Conservation (phyloP, 2,329 filamentous ascomycete genomes). For the Xylariales sp. region DNA sequence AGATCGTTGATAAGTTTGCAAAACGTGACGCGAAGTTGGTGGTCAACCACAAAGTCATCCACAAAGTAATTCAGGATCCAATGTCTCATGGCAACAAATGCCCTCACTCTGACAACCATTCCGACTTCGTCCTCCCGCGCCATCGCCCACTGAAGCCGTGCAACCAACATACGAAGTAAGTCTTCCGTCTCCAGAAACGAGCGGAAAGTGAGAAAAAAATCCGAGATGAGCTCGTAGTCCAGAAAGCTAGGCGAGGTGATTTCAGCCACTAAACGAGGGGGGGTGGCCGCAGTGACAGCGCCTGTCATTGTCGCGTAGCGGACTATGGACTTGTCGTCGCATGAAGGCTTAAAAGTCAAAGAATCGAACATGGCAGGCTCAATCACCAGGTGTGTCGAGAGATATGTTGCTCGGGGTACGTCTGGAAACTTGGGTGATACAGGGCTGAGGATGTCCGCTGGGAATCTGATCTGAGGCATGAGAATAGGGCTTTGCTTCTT, state of each 20-base stretch:
- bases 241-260: conserved; percentile 95
- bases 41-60: conserved; percentile 84
- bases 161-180: conserved; percentile 77
- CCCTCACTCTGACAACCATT: conserved; percentile 89
- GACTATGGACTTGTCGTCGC: conserved; percentile 76
- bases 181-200: conserved; percentile 75
- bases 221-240: conserved; percentile 93
- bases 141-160: conserved; percentile 83
- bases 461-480: conserved; percentile 29
- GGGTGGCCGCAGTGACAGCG: conserved; percentile 83
- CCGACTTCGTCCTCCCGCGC: conserved; percentile 76
- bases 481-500: conserved; percentile 32
- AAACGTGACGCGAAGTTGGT: conserved; percentile 69
- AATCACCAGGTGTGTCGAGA: conserved; percentile 47
- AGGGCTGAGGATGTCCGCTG: conserved; percentile 20
- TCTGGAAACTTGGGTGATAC: conserved; percentile 36
- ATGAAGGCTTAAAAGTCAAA: conserved; percentile 72
- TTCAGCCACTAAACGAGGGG: conserved; percentile 86
- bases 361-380: conserved; percentile 78
- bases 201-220: conserved; percentile 95
- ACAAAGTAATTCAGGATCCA: conserved; percentile 98
- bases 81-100: conserved; percentile 91
- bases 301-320: conserved; percentile 69
- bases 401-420: conserved; percentile 39
- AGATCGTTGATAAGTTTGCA: conserved; percentile 75